A percentile compares a stretch with the other conserved stretches of the same genome.
Evolutionary conservation across 768 basidiomycete species (phyloP).

Genomic region (Candolleomyces eurysporus): DNA sequence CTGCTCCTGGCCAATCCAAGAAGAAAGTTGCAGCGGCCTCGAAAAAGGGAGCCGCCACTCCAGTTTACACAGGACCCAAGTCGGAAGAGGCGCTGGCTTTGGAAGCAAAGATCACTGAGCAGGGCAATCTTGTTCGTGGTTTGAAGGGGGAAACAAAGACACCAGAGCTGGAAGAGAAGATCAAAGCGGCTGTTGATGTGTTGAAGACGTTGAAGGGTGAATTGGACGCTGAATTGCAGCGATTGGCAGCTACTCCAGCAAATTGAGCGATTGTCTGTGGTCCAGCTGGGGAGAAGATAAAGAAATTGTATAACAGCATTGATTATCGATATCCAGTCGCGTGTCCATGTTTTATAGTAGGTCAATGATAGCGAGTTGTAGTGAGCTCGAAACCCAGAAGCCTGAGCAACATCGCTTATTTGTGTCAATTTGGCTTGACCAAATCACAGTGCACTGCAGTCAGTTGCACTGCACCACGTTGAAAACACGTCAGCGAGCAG

Average conservation of each 20-base stretch:
- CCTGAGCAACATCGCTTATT: no score
- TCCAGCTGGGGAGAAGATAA: no score
- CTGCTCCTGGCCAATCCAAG: slow-evolving; percentile 48
- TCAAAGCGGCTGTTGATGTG: slow-evolving; percentile 57
- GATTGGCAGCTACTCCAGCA: slow-evolving; percentile 5
- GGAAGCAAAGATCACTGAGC: slow-evolving; percentile 72
- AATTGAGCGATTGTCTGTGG: no score
- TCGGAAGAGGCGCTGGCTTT: slow-evolving; percentile 69
- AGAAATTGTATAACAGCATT: no score
- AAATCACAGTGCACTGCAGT: no score
- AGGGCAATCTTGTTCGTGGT: slow-evolving; percentile 70
- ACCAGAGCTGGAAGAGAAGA: slow-evolving; percentile 58
- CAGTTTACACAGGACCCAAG: slow-evolving; percentile 52
- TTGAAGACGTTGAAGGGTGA: slow-evolving; percentile 68
- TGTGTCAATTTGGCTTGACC: no score
- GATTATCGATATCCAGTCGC: no score
- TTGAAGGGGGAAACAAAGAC: slow-evolving; percentile 67
- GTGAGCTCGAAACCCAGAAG: no score
- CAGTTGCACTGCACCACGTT: not conserved
- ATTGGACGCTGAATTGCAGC: slow-evolving; percentile 28
- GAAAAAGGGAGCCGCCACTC: slow-evolving; percentile 44
- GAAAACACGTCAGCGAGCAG: not conserved
- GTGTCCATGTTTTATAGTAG: no score
- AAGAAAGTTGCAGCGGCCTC: slow-evolving; percentile 52
- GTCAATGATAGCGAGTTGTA: no score